Evolutionary conservation across 176 grass and related monocot species (phyloP), one percentile per base, ranked within the genome.

Genomic region (Zoysia pacifica): DNA sequence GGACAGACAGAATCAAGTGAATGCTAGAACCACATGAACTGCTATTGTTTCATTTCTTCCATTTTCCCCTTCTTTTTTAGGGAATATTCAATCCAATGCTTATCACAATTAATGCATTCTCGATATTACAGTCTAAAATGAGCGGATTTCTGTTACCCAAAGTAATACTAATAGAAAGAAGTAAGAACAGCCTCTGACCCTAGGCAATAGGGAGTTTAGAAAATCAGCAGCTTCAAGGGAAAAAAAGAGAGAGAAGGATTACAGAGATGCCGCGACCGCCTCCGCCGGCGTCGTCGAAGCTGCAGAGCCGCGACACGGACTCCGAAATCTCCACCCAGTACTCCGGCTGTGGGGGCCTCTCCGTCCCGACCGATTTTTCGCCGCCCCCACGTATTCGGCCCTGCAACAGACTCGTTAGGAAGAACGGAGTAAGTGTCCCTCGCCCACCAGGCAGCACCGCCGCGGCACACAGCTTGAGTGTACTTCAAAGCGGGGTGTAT

Each of bases 261-360:
- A 99, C 97, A 67, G 75, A 76, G 80, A 99, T 72, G 54, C 69
- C 42, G 48, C 84, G 81, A 18, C 85, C 43, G 6, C 76, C 76
- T 8, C 5, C 7, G 35, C 73, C 60, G 8, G 70, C 63, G 13
- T 65, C 73, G 67, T 88, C 86, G 75, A 99, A 96, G 68, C 63
- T 82, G 84, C 90, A 99, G 40, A 77, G 84, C 46, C 90, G 88
- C 16, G 97, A 96, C 65, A 99, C 76, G 52, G 90, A 91, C 75
- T 91, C 97, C 43, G 86, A 91, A 73, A 93, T 96, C 88, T 96
- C 90, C 46, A 96, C 81, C 93, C 90, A 99, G 47, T 70, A 91
- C 73, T 76, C 73, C 79, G 85, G 79, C 75, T 53, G 69, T 53
- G 44, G 61, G 3, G 87, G 19, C 11, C 0, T 67, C 83, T 90